Conservation (phyloP, 73 alveolate genomes). For the Breviolum minutum region DNA sequence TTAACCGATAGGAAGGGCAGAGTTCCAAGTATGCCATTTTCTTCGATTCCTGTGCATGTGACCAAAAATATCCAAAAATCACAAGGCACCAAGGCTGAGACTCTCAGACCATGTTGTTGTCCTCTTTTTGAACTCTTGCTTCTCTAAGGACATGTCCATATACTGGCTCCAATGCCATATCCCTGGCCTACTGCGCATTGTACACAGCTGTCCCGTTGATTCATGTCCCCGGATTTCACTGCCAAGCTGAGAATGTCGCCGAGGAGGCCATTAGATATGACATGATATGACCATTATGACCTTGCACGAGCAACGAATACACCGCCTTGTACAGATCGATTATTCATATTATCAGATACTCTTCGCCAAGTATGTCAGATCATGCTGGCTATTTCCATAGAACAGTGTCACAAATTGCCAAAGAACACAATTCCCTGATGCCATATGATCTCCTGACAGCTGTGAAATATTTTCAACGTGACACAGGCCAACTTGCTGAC, state of each 20-base stretch:
- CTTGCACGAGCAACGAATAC: not conserved
- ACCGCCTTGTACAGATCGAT: not conserved
- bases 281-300: not conserved
- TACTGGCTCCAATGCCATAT: slow-evolving; percentile 75
- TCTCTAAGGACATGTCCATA: slow-evolving; percentile 72
- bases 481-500: slow-evolving; percentile 47
- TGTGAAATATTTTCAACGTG: not conserved
- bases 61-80: not conserved
- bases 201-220: slow-evolving; percentile 78
- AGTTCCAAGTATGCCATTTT: too few species aligned
- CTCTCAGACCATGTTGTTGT: not conserved
- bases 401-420: too few species aligned
- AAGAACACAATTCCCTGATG: not conserved
- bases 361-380: too few species aligned
- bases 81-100: not conserved
- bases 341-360: too few species aligned
- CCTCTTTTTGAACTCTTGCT: not conserved
- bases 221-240: slow-evolving; percentile 81
- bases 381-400: too few species aligned
- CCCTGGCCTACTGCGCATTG: slow-evolving; percentile 87
- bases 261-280: slow-evolving; percentile 17
- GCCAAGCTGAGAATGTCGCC: slow-evolving; percentile 44
- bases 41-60: too few species aligned
- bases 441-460: not conserved
- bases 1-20: too few species aligned